Base-by-base conservation (phyloP, 2,329 filamentous ascomycete genomes). In the Hymenotorrendiella dingleyae region DNA sequence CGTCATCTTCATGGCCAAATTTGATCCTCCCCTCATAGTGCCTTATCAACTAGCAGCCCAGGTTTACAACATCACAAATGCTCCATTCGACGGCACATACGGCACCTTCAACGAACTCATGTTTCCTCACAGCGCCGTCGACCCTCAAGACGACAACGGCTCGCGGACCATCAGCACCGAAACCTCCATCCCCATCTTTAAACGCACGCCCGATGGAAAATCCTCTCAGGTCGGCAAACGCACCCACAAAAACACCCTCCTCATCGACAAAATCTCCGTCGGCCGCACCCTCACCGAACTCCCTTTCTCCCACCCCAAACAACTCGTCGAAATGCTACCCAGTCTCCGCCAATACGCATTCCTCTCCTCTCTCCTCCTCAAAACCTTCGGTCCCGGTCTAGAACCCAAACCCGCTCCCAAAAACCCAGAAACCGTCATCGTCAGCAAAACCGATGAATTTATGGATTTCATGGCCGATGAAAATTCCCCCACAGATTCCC, bases 221-320 rank as follows among this genome's bases (percentile, higher is more conserved):
- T 20, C 19, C 10, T 12, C 22, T 20, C 30, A 40, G 20, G 10
- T 12, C 8, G 14, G 19, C 12, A 39, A 29, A 9, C 24, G 64
- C 32, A 61, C 52, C 3, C 75, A 82, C 54, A 61, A 64, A 10
- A 85, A 83, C 56, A 78, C 73, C 0, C 69, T 93, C 1, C 79
- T 78, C 49, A 76, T 88, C 14, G 78, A 84, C 42, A 87, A 86
- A 61, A 76, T 79, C 2, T 84, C 88, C 7, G 87, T 83, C 52
- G 83, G 81, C 0, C 75, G 81, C 43, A 70, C 72, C 3, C 62
- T 94, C 7, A 75, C 74, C 1, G 78, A 82, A 42, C 69, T 93
- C 23, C 80, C 85, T 0, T 91, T 94, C 57, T 78, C 79, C 2
- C 87, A 94, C 56, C 87, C 87, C 0, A 76, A 80, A 37, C 86